These are phyloP conservation scores for Hyaloscypha bicolor DNA, from an alignment of 495 filamentous ascomycete species.

Conservation along the genomic window DNA sequence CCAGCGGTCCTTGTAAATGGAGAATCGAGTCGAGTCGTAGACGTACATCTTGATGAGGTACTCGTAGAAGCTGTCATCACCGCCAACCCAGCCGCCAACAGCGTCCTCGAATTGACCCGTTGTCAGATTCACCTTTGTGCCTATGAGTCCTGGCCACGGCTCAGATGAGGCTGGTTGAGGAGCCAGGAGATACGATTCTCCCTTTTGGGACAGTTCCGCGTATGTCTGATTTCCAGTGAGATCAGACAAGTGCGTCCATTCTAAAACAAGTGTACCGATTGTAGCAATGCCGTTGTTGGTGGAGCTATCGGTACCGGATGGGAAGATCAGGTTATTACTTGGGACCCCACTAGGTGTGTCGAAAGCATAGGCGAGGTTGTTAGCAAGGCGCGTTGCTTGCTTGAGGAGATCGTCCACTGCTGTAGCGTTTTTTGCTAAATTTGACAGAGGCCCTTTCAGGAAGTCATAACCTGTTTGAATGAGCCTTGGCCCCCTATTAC, in stretches of 20 bases:
- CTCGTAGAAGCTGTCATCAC: conserved; percentile 85
- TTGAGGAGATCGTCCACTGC: conserved; percentile 59
- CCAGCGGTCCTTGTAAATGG: conserved; percentile 72
- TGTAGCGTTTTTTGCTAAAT: conserved; percentile 46
- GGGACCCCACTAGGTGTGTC: conserved; percentile 76
- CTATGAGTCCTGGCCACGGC: conserved; percentile 79
- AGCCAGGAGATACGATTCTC: conserved; percentile 70
- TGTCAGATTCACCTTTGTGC: conserved; percentile 63
- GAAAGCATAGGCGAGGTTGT: conserved; percentile 77
- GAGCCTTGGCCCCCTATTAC: conserved; percentile 3
- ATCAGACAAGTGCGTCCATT: conserved; percentile 85
- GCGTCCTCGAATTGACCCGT: conserved; percentile 70
- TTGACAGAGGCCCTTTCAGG: conserved; percentile 67
- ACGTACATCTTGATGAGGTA: conserved; percentile 94
- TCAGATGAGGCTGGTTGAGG: conserved; percentile 63
- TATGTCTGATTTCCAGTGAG: conserved; percentile 70
- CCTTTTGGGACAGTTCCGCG: conserved; percentile 65
- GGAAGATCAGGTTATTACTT: conserved; percentile 69
- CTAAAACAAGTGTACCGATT: conserved; percentile 74
- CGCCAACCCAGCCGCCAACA: conserved; percentile 77
- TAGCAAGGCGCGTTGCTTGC: conserved; percentile 71
- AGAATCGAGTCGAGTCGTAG: conserved; percentile 71
- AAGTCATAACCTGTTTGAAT: conserved; percentile 68
- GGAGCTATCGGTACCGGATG: conserved; percentile 41
- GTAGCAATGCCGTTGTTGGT: conserved; percentile 69